Conservation (phyloP, 441 rosid genomes). For the Euphorbia corollata region DNA sequence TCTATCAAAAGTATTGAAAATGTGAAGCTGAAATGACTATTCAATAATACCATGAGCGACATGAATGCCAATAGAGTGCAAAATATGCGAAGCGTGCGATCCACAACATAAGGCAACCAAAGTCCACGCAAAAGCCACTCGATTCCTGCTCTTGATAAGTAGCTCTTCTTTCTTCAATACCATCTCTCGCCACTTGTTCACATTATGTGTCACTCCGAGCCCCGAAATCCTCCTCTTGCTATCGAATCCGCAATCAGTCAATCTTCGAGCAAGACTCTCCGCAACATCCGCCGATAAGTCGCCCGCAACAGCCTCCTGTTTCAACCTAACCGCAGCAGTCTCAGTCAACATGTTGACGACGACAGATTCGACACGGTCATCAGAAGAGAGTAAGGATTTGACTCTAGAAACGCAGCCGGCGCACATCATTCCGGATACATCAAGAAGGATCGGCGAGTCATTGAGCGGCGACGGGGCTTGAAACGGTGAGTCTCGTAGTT, state of each 20-base stretch:
- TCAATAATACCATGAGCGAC: constrained; percentile 54
- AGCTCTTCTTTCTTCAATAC: constrained; percentile 63
- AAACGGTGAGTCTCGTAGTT: constrained; percentile 24
- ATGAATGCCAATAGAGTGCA: constrained; percentile 83
- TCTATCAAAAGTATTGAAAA: neutral
- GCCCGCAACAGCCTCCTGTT: constrained; percentile 29
- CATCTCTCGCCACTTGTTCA: constrained; percentile 72
- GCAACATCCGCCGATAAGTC: constrained; percentile 31
- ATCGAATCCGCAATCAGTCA: constrained; percentile 78
- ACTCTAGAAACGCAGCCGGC: constrained; percentile 87
- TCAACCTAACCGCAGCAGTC: constrained; percentile 71
- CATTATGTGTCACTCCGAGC: constrained; percentile 59
- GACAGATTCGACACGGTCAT: constrained; percentile 68
- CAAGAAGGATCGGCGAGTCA: constrained; percentile 54
- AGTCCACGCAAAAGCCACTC: constrained; percentile 87
- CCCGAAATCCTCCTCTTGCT: constrained; percentile 67
- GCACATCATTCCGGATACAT: constrained; percentile 87
- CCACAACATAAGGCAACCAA: constrained; percentile 93
- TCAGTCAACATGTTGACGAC: constrained; percentile 89
- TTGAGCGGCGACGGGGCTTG: constrained; percentile 14
- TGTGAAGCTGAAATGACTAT: neutral
- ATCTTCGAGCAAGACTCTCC: constrained; percentile 55
- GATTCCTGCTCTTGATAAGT: constrained; percentile 62
- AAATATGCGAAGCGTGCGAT: constrained; percentile 76
- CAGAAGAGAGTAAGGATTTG: constrained; percentile 60